phyloP scores from a whole-genome alignment of 2,329 filamentous ascomycete genomes.

The Delphinella strobiligena region DNA sequence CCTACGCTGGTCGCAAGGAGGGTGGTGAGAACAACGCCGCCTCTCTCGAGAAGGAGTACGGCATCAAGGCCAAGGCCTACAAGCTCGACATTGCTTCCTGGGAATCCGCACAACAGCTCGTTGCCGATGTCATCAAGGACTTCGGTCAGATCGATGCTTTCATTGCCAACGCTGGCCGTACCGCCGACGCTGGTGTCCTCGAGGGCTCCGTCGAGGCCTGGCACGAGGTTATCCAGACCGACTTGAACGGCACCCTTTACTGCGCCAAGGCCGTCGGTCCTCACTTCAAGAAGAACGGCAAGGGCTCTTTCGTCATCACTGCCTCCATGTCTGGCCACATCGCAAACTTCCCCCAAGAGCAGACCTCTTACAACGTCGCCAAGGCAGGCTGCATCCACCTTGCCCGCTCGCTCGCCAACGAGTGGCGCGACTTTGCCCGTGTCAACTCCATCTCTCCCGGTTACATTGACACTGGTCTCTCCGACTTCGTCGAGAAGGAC shows the following conservation, averaged over 20 bases:
- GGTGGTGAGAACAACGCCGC: constrained; percentile 56
- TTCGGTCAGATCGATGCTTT: constrained; percentile 59
- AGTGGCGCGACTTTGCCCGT: constrained; percentile 58
- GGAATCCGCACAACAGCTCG: constrained; percentile 43
- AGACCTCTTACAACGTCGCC: constrained; percentile 52
- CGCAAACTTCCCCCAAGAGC: constrained; percentile 68
- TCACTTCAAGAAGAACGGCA: constrained; percentile 57
- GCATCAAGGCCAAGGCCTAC: constrained; percentile 56
- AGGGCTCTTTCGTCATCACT: constrained; percentile 54
- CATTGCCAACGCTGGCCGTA: constrained; percentile 59
- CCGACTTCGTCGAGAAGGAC: constrained; percentile 51
- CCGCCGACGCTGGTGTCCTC: constrained; percentile 55
- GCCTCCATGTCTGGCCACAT: constrained; percentile 69
- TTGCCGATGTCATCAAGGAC: constrained; percentile 50
- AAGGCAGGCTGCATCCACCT: constrained; percentile 58
- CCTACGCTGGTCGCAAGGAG: constrained; percentile 49
- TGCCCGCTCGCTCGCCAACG: constrained; percentile 52
- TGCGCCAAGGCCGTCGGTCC: constrained; percentile 80
- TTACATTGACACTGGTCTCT: constrained; percentile 56
- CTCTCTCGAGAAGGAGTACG: constrained; percentile 47
- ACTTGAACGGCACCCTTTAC: constrained; percentile 76
- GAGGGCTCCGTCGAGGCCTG: constrained; percentile 60
- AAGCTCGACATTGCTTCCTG: constrained; percentile 50
- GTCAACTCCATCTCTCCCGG: constrained; percentile 58
- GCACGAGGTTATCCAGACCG: constrained; percentile 70